These are phyloP conservation scores for Afroboletus lepidellus DNA, from an alignment of 1,284 basidiomycete genomes.

Conservation along the genomic window DNA sequence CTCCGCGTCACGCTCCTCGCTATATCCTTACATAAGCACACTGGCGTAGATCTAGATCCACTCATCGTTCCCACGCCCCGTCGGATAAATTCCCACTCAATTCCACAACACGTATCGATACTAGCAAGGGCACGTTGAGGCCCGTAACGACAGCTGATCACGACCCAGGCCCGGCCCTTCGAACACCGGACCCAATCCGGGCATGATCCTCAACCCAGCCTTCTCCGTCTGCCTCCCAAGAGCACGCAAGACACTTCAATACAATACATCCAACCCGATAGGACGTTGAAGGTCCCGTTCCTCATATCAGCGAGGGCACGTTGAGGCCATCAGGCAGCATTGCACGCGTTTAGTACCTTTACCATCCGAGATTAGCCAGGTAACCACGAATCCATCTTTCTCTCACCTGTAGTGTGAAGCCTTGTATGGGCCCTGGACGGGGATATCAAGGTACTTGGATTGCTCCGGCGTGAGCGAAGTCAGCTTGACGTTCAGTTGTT, in stretches of 20 bases:
- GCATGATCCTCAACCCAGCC: slow-evolving; percentile 16
- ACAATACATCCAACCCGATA: slow-evolving; percentile 34
- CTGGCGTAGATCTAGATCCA: slow-evolving; percentile 29
- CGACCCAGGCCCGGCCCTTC: neutral
- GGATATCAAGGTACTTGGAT: slow-evolving; percentile 91
- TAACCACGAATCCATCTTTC: slow-evolving; percentile 8
- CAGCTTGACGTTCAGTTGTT: slow-evolving; percentile 91
- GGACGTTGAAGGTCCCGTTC: slow-evolving; percentile 64
- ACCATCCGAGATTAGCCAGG: slow-evolving; percentile 30
- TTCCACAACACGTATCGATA: neutral
- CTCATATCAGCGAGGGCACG: slow-evolving; percentile 61
- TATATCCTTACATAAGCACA: slow-evolving; percentile 21
- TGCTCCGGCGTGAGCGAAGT: slow-evolving; percentile 80
- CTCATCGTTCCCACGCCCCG: slow-evolving; percentile 35
- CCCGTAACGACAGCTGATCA: slow-evolving; percentile 23
- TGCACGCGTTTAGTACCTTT: slow-evolving; percentile 47
- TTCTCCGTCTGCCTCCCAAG: slow-evolving; percentile 25
- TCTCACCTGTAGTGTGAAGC: slow-evolving; percentile 75
- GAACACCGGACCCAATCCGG: slow-evolving; percentile 7
- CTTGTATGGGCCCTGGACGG: slow-evolving; percentile 91
- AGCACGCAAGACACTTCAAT: slow-evolving; percentile 35
- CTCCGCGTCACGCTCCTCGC: slow-evolving; percentile 22
- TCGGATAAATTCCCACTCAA: neutral
- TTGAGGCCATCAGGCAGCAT: slow-evolving; percentile 62
- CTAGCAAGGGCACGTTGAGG: slow-evolving; percentile 39